These are phyloP conservation scores for Usnea hakonensis DNA, from an alignment of 495 filamentous ascomycete genomes.

Conservation along the genomic window DNA sequence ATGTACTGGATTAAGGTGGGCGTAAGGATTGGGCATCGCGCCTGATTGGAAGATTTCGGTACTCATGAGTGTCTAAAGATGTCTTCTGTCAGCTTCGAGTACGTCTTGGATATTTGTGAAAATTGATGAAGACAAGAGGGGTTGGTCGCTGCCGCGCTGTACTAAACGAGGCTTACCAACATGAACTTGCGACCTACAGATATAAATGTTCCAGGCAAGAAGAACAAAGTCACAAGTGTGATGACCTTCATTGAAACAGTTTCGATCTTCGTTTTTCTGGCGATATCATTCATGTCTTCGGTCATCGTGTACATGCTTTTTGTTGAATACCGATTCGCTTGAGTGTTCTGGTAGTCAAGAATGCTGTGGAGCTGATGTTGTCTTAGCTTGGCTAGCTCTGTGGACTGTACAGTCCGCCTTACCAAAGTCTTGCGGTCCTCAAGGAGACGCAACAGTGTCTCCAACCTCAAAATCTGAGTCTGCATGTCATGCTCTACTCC, in stretches of 20 bases:
- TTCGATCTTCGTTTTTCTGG: slow-evolving; percentile 33
- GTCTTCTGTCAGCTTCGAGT: neutral
- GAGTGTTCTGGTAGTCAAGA: slow-evolving; percentile 19
- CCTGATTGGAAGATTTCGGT: slow-evolving; percentile 27
- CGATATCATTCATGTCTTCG: slow-evolving; percentile 32
- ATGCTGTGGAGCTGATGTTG: slow-evolving; percentile 13
- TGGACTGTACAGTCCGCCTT: neutral
- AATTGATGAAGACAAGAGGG: neutral
- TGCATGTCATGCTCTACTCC: slow-evolving; percentile 15
- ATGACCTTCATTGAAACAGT: slow-evolving; percentile 38
- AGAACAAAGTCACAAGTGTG: slow-evolving; percentile 36
- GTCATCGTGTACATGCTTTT: slow-evolving; percentile 29
- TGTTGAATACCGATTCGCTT: slow-evolving; percentile 6
- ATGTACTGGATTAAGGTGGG: slow-evolving; percentile 8
- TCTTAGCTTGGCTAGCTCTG: neutral
- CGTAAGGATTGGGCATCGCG: neutral
- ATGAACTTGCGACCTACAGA: slow-evolving; percentile 25
- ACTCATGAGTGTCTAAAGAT: slow-evolving; percentile 30
- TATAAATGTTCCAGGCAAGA: slow-evolving; percentile 37
- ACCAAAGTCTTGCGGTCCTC: slow-evolving; percentile 22
- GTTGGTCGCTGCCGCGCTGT: neutral
- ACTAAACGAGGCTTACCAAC: neutral
- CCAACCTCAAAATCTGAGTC: slow-evolving; percentile 7
- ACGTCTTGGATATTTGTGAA: neutral
- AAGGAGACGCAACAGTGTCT: slow-evolving; percentile 13